phyloP scores from a whole-genome alignment of 192 early-diverging fungal species.

The Diversispora epigaea region DNA sequence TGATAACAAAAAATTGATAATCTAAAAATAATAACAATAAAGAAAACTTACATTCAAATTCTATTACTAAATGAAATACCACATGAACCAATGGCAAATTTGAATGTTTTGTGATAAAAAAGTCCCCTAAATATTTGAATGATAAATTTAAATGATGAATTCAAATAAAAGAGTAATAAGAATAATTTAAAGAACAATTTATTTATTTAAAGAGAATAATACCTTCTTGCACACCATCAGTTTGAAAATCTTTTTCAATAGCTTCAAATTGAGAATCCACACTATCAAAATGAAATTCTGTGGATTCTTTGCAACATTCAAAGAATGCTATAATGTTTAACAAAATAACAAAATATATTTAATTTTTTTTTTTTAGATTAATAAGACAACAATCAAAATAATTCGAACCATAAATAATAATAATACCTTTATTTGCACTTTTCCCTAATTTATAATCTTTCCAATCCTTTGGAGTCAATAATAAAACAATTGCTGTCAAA shows the following conservation, averaged over 20 bases:
- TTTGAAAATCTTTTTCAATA: slow-evolving; percentile 51
- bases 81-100: slow-evolving; percentile 72
- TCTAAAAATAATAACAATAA: not conserved
- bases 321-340: slow-evolving; percentile 52
- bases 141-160: not conserved
- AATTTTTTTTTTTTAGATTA: not conserved
- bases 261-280: slow-evolving; percentile 63
- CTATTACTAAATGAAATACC: slow-evolving; percentile 73
- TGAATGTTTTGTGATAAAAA: slow-evolving; percentile 74
- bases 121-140: slow-evolving; percentile 50
- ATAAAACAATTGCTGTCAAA: slow-evolving; percentile 56
- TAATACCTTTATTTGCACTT: slow-evolving; percentile 54
- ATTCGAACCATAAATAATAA: not conserved
- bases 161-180: not conserved
- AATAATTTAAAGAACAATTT: not conserved
- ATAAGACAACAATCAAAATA: not conserved
- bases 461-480: slow-evolving; percentile 52
- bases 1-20: not conserved
- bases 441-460: slow-evolving; percentile 53
- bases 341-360: not conserved
- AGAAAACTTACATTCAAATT: slow-evolving; percentile 47
- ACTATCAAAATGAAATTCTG: slow-evolving; percentile 75
- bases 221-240: slow-evolving; percentile 54
- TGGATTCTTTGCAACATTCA: slow-evolving; percentile 60
- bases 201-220: not conserved